phyloP scores from a whole-genome alignment of 805 yeast genomes.

The Wickerhamiella sorbophila region DNA sequence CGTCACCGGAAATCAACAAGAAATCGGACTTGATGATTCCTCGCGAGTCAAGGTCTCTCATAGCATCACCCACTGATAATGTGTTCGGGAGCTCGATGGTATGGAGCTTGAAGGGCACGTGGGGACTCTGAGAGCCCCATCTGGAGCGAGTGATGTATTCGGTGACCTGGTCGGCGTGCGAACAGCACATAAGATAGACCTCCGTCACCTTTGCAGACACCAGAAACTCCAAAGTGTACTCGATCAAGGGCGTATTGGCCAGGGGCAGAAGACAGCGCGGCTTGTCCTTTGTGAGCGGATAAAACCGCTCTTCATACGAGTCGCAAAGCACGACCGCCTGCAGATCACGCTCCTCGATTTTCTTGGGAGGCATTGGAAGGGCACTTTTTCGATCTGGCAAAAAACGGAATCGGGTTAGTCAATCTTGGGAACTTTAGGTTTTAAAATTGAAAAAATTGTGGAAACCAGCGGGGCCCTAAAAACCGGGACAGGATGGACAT shows the following conservation, averaged over 20 bases:
- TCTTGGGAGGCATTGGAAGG: constrained; percentile 11
- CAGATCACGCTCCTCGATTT: constrained; percentile 25
- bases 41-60: constrained; percentile 87
- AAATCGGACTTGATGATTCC: constrained; percentile 87
- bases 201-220: constrained; percentile 85
- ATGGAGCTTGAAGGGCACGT: constrained; percentile 68
- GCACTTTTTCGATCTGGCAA: too few species aligned
- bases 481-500: constrained; percentile 15
- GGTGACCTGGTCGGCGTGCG: constrained; percentile 82
- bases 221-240: constrained; percentile 85
- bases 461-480: too few species aligned
- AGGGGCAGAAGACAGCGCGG: constrained; percentile 89
- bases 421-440: too few species aligned
- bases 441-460: too few species aligned
- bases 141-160: constrained; percentile 48
- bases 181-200: constrained; percentile 76
- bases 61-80: constrained; percentile 89
- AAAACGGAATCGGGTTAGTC: not conserved
- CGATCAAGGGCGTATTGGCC: constrained; percentile 86
- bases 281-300: constrained; percentile 73
- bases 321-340: constrained; percentile 94
- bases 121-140: constrained; percentile 25
- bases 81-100: constrained; percentile 77
- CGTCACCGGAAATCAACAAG: constrained; percentile 82
- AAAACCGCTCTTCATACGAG: constrained; percentile 79